Evolutionary conservation across 768 basidiomycete genomes (phyloP).

Genomic region (Tricholoma bakamatsutake): DNA sequence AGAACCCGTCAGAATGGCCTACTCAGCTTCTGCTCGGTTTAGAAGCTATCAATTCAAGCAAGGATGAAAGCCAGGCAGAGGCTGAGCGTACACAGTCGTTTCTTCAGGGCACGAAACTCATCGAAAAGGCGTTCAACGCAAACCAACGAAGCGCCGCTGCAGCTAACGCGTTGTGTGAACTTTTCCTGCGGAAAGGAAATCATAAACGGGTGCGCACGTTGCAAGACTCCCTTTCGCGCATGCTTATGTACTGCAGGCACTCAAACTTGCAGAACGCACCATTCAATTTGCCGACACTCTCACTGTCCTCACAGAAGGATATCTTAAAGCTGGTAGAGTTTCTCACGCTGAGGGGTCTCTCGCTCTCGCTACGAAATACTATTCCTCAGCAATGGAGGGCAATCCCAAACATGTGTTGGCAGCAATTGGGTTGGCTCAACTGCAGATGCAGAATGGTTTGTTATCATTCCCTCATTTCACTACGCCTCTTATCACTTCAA

Average conservation of each 20-base stretch:
- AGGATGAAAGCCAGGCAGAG: conserved; percentile 58
- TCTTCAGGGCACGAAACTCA: conserved; percentile 58
- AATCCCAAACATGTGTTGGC: conserved; percentile 73
- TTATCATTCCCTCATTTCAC: not conserved
- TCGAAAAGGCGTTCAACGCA: conserved; percentile 76
- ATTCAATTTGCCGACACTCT: conserved; percentile 92
- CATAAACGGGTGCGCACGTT: conserved; percentile 44
- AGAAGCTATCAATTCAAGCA: conserved; percentile 82
- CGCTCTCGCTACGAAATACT: conserved; percentile 66
- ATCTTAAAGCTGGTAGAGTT: conserved; percentile 77
- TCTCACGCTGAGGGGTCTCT: conserved; percentile 65
- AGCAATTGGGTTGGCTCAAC: conserved; percentile 80
- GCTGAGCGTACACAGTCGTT: conserved; percentile 58
- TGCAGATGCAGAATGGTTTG: conserved; percentile 77
- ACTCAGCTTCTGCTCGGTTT: conserved; percentile 81
- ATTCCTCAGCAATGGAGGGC: conserved; percentile 58
- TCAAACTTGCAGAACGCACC: conserved; percentile 91
- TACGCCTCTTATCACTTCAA: not conserved
- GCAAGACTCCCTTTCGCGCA: not conserved
- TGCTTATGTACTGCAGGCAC: conserved; percentile 41
- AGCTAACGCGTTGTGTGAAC: conserved; percentile 76
- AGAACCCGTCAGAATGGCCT: conserved; percentile 79
- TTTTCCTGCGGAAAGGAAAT: conserved; percentile 70
- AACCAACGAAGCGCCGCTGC: conserved; percentile 77
- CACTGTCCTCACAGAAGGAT: conserved; percentile 79